A percentile compares a stretch with the other conserved stretches of the same genome.
Evolutionary conservation across 495 filamentous ascomycete species (phyloP).

Genomic region (Aspergillus wentii): DNA sequence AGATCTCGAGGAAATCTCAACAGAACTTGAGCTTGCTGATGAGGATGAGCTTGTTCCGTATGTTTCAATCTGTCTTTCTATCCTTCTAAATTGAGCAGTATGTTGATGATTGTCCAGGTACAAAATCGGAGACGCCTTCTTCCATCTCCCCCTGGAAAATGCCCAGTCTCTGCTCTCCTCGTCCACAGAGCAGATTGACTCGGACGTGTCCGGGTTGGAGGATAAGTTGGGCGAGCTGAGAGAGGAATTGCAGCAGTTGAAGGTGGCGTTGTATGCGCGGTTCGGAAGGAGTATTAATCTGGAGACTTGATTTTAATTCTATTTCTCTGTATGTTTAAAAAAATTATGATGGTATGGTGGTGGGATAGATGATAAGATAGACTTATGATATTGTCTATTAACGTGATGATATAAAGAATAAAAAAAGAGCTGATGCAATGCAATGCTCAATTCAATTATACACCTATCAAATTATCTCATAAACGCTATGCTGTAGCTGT

Average conservation of each 20-base stretch:
- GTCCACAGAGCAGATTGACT: constrained; percentile 65
- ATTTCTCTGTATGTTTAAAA: not conserved
- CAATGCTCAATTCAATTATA: no score
- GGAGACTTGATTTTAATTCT: constrained; percentile 58
- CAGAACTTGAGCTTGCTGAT: constrained; percentile 88
- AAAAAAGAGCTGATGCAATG: no score
- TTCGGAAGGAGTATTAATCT: constrained; percentile 95
- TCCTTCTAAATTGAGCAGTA: constrained; percentile 5
- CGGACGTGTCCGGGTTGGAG: constrained; percentile 70
- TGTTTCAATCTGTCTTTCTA: constrained; percentile 14
- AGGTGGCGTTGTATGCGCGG: constrained; percentile 86
- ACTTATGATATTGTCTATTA: no score
- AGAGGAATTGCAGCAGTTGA: constrained; percentile 84
- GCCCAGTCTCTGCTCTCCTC: constrained; percentile 77
- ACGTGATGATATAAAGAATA: no score
- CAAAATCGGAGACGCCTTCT: constrained; percentile 93
- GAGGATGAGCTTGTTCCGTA: constrained; percentile 93
- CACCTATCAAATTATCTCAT: no score
- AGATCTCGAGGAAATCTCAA: constrained; percentile 87
- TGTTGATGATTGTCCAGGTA: constrained; percentile 56
- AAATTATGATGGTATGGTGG: not conserved
- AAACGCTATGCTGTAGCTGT: no score
- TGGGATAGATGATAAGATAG: not conserved
- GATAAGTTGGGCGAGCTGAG: constrained; percentile 65
- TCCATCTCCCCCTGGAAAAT: constrained; percentile 75